Base-by-base conservation (phyloP, 225 moss, liverwort and hornwort genomes). In the Pleurozium schreberi region DNA sequence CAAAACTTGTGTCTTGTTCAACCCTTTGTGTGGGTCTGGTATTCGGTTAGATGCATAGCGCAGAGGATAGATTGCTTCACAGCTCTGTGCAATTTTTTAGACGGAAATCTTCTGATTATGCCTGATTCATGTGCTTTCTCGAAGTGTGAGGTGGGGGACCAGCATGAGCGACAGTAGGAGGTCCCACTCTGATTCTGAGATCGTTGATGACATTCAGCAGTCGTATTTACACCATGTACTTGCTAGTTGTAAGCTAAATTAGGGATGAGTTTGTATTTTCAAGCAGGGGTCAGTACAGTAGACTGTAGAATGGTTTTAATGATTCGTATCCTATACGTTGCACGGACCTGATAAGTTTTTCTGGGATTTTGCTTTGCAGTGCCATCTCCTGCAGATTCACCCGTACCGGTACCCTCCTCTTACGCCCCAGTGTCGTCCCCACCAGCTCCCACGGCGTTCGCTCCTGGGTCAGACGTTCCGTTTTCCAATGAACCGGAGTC, bases 361-460 rank as follows among this genome's bases (percentile, higher is more conserved):
- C 33, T 14, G 62, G 65, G 17, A 8, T 7, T 73, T 33, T 88
- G 34, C 36, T 1, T 16, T 47, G 31, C 84, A 88, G 88, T 65
- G 33, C 80, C 80, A 12, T 80, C 90, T 49, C 88, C 90, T 59
- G 65, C 62, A 12, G 45, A 71, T 20, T 31, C 80, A 21, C 90
- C 81, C 36, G 73, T 49, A 34, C 88, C 90, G 5, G 90, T 58
- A n/a, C 90, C 90, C 36, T 49, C 14, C 55, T 58, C 88, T 49
- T 90, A 80, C 34, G 81, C 55, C 18, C 90, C 90, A n/a, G 66
- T 81, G 16, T 1, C 73, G 8, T 90, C 90, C 25, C 90, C 90
- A 65, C 88, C 90, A 49, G 90, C 90, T 42, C 90, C 90, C 33
- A 18, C 52, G 6, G 63, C 45, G 25, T 79, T 80, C 63, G 15